phyloP scores from a whole-genome alignment of 768 basidiomycete genomes.

The Suillus decipiens region DNA sequence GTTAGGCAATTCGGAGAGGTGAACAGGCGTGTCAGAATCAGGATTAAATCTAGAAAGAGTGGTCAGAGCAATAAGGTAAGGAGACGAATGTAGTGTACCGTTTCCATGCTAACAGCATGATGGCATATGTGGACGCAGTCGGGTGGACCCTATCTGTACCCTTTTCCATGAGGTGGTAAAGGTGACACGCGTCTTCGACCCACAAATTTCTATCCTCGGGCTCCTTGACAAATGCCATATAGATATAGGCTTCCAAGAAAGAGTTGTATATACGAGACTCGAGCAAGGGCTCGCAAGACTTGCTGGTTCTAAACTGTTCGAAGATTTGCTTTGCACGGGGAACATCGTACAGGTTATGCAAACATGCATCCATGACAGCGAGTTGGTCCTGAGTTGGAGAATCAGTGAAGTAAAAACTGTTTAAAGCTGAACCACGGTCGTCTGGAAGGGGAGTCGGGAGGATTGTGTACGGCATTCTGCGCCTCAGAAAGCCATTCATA shows the following conservation, averaged over 20 bases:
- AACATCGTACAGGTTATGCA: conserved; percentile 75
- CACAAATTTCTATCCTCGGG: conserved; percentile 48
- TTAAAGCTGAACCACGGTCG: conserved; percentile 39
- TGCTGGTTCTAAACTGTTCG: conserved; percentile 51
- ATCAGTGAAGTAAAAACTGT: conserved; percentile 62
- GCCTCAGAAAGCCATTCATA: conserved; percentile 53
- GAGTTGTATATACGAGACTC: conserved; percentile 58
- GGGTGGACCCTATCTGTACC: conserved; percentile 50
- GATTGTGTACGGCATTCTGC: conserved; percentile 52
- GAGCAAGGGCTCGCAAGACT: conserved; percentile 47
- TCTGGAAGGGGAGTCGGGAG: conserved; percentile 68
- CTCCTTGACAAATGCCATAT: conserved; percentile 55
- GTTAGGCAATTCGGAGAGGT: conserved; percentile 17
- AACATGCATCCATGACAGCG: conserved; percentile 82
- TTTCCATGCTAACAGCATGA: conserved; percentile 62
- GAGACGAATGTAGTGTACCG: conserved; percentile 41
- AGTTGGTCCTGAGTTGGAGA: conserved; percentile 67
- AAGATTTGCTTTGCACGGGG: conserved; percentile 77
- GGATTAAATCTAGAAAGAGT: conserved; percentile 38
- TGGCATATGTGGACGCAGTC: conserved; percentile 62
- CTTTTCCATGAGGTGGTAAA: conserved; percentile 60
- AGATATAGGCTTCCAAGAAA: conserved; percentile 64
- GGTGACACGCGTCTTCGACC: conserved; percentile 60
- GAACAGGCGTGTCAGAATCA: conserved; percentile 28
- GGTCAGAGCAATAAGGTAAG: conserved; percentile 16